Evolutionary conservation across 2,329 filamentous ascomycete genomes (phyloP), one percentile per base, ranked within the genome.

Genomic region (Botrytis paeoniae): DNA sequence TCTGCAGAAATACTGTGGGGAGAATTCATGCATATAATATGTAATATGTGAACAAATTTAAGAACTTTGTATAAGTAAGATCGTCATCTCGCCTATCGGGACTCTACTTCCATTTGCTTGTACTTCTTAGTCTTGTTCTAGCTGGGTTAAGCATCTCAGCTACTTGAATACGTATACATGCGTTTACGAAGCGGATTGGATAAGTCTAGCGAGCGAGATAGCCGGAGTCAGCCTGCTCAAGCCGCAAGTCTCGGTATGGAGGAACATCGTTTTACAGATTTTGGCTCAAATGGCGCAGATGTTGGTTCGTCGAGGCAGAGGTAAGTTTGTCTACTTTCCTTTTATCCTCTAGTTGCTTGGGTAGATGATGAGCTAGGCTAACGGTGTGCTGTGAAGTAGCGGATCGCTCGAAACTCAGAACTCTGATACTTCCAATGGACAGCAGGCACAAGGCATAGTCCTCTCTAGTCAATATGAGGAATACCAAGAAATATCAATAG

Each of bases 161-260:
- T 68, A 51, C 64, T 29, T 54, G 4, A 29, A 39, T 54, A 29
- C 32, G 39, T 62, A 71, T 57, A 41, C n/a, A 75, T 75, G 76
- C 70, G 51, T 71, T 48, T 75, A 54, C 73, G 74, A 69, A 76
- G 73, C 68, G 70, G 74, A 43, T 66, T 60, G 54, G 39, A 59
- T 37, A 22, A 41, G 48, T 32, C 63, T 61, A 72, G 63, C 48
- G 48, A 68, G 65, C 32, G 16, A 41, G 18, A 68, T 8, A 9
- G n/a, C 32, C 48, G 8, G 10, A 41, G 35, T 41, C 48, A 68
- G 35, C 16, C 16, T 51, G 25, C 51, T 45, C 8, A n/a, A 18
- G 20, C n/a, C 43, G 18, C 64, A 68, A 57, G 6, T 25, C 20
- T 20, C 20, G 20, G 10, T 41, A 70, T 73, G 71, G 71, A 70